phyloP scores from a whole-genome alignment of 345 rosid species.

The Nephelium lappaceum region DNA sequence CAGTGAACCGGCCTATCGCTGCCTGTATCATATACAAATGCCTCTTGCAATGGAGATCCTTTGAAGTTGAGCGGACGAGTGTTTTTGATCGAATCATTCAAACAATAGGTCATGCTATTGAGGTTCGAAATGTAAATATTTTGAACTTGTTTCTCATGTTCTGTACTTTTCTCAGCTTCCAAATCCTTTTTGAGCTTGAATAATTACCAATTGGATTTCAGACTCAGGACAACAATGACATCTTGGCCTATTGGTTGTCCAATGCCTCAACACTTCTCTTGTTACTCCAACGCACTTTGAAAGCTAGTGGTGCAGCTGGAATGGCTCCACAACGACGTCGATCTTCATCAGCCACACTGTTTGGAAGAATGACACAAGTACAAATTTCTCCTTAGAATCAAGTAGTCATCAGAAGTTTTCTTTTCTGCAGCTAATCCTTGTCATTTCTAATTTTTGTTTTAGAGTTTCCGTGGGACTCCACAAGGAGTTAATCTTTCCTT shows the following conservation, averaged over 20 bases:
- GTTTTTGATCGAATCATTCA: constrained; percentile 93
- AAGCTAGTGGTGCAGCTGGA: constrained; percentile 97
- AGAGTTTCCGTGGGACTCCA: constrained; percentile 95
- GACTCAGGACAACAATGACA: constrained; percentile 87
- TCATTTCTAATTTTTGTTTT: constrained; percentile 19
- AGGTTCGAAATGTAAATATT: constrained; percentile 49
- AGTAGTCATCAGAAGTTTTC: constrained; percentile 11
- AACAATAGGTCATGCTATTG: constrained; percentile 88
- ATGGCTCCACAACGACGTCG: constrained; percentile 97
- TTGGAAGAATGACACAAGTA: constrained; percentile 93
- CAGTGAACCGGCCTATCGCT: constrained; percentile 78
- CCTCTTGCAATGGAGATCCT: constrained; percentile 93
- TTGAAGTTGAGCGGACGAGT: constrained; percentile 92
- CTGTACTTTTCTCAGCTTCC: background rate
- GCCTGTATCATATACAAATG: constrained; percentile 96
- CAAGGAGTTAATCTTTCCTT: constrained; percentile 82
- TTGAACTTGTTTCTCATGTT: background rate
- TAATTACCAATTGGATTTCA: constrained; percentile 35
- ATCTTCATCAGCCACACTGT: constrained; percentile 90
- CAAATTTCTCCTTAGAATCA: constrained; percentile 11
- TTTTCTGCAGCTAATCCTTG: constrained; percentile 19
- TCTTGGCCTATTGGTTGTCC: constrained; percentile 92
- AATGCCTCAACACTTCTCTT: constrained; percentile 92
- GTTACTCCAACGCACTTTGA: constrained; percentile 85
- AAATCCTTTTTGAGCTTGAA: constrained; percentile 22